Percentiles rank a stretch among this genome's conserved stretches.
Evolutionary conservation across 768 basidiomycete genomes (phyloP).

Genomic region (Leucogyrophana mollusca): DNA sequence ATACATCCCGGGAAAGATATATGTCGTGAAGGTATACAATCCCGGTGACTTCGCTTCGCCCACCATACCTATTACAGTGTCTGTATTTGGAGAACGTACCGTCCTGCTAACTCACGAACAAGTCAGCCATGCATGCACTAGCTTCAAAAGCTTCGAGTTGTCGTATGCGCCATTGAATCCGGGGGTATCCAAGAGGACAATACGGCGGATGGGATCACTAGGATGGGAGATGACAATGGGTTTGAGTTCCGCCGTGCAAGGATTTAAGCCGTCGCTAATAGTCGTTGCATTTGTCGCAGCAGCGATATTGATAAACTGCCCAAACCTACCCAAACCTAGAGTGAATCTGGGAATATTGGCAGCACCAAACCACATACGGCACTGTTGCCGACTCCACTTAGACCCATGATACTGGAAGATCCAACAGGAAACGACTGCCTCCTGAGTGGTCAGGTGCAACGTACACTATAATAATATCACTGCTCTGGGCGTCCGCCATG

Average conservation of each 20-base stretch:
- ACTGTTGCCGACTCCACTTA: constrained; percentile 29
- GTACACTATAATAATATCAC: not conserved
- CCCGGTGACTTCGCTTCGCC: constrained; percentile 23
- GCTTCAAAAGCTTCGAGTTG: constrained; percentile 23
- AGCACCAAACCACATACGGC: constrained; percentile 16
- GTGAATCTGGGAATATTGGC: not conserved
- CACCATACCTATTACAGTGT: constrained; percentile 18
- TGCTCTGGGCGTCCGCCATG: too few relatives aligned
- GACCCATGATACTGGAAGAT: constrained; percentile 24
- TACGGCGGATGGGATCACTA: constrained; percentile 8
- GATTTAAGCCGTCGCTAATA: too few relatives aligned
- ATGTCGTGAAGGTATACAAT: constrained; percentile 37
- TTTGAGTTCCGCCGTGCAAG: too few relatives aligned
- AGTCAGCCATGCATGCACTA: constrained; percentile 23
- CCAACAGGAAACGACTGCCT: too few relatives aligned
- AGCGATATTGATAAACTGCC: not conserved
- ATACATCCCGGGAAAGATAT: constrained; percentile 21
- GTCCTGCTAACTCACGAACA: constrained; percentile 17
- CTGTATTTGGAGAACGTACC: not conserved
- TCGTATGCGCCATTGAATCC: constrained; percentile 24
- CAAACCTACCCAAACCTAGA: not conserved
- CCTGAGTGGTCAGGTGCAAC: too few relatives aligned
- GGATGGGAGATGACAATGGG: too few relatives aligned
- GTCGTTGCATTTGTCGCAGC: too few relatives aligned
- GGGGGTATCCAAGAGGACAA: constrained; percentile 19